Base-by-base conservation (phyloP, 768 basidiomycete genomes). In the Daedalea quercina region DNA sequence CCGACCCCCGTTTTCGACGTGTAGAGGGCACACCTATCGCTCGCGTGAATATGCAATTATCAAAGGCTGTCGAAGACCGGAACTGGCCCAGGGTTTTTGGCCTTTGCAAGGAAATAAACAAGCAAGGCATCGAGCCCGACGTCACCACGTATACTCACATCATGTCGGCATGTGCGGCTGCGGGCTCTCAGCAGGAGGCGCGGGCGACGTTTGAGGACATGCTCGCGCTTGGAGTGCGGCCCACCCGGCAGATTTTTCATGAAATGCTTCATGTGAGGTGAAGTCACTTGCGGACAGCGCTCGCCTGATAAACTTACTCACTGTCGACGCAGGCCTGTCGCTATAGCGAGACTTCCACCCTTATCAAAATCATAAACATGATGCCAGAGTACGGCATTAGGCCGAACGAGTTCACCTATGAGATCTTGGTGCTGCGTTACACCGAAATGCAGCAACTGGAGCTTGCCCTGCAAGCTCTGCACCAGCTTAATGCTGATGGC, bases 141-240 rank as follows among this genome's bases (percentile, higher is more conserved):
- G 33, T 75, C 15, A 58, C 67, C 31, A 76, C 79, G 0, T 90
- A 90, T 63, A 77, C 82, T 54, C 64, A 70, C 3, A 67, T 91
- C 3, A 69, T 90, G 31, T 62, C 69, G 2, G 74, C 78, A 34
- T 73, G 80, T 51, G 72, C 77, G 0, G 57, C 62, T 7, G 69
- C 76, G 34, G 71, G 69, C 3, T 59, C 73, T 9, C 70, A 70
- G 63, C 58, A 75, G 25, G 80, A 87, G 54, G 76, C 83, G 3
- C 77, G 76, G 72, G 86, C 84, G 17, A 75, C 86, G 50, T 67
- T 85, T 25, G 82, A 85, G 33, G 86, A 90, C 63, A 88, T 90
- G 85, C 48, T 73, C 31, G 63, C 71, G 17, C 57, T 74, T 41
- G 76, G 75, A 2, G 55, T 90, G 20, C 54, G 65, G 43, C 84